Evolutionary conservation across 805 yeast genomes (phyloP).

Genomic region (Candida sithepensis): DNA sequence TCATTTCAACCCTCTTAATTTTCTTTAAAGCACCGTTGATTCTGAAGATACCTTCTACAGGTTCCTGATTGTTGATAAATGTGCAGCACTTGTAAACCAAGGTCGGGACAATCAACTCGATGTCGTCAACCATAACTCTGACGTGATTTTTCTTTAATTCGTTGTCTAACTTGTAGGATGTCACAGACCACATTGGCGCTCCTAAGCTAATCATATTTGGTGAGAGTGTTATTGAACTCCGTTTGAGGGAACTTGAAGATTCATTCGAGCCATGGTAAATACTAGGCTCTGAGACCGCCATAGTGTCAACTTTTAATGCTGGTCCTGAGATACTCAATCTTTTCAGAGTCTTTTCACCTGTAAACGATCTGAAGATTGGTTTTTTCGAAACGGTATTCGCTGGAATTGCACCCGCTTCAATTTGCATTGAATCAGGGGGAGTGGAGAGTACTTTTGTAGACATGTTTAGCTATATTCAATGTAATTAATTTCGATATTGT

Average conservation of each 20-base stretch:
- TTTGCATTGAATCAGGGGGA: neutral
- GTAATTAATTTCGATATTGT: neutral
- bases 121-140: conserved; percentile 6
- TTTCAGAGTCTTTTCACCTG: conserved; percentile 11
- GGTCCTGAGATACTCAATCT: conserved; percentile 15
- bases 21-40: conserved; percentile 35
- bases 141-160: conserved; percentile 21
- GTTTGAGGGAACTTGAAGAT: neutral
- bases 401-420: neutral
- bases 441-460: neutral
- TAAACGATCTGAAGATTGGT: conserved; percentile 19
- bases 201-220: conserved; percentile 4
- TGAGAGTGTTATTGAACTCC: conserved; percentile 8
- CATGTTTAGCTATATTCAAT: neutral
- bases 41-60: conserved; percentile 35
- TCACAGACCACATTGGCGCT: conserved; percentile 6
- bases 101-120: conserved; percentile 26
- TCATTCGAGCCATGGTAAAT: neutral
- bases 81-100: conserved; percentile 31
- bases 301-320: conserved; percentile 8
- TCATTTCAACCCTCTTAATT: conserved; percentile 27
- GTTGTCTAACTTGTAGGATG: conserved; percentile 17
- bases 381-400: conserved; percentile 6
- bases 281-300: neutral
- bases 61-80: conserved; percentile 21